Conservation (phyloP, 805 yeast species). For the Ogataea salicorniae region DNA sequence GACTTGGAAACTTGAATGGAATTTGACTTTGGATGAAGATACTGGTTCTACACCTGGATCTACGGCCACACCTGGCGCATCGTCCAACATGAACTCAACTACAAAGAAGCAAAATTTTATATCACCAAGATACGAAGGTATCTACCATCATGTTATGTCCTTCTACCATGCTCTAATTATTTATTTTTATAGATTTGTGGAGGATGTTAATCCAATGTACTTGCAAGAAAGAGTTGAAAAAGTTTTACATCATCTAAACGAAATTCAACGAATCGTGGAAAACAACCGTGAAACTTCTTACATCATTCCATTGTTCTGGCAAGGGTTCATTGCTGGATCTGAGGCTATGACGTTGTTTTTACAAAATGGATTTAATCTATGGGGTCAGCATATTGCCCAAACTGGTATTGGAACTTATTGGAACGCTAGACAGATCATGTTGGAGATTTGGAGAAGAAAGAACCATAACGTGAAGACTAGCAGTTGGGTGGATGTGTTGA, state of each 20-base stretch:
- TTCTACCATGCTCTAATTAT: constrained; percentile 69
- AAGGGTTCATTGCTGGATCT: constrained; percentile 84
- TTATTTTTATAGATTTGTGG: constrained; percentile 63
- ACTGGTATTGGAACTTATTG: constrained; percentile 74
- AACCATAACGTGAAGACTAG: constrained; percentile 51
- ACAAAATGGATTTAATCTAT: constrained; percentile 62
- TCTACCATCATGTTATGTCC: constrained; percentile 75
- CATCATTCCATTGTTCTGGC: constrained; percentile 79
- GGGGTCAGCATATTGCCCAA: constrained; percentile 62
- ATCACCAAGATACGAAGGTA: constrained; percentile 60
- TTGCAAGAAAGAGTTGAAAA: constrained; percentile 59
- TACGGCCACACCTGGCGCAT: background rate
- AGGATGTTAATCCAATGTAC: constrained; percentile 46
- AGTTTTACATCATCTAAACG: constrained; percentile 59
- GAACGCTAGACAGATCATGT: constrained; percentile 81
- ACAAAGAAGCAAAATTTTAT: constrained; percentile 30
- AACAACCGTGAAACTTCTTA: constrained; percentile 43
- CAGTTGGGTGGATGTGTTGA: constrained; percentile 74
- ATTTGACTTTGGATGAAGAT: constrained; percentile 34
- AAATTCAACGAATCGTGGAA: constrained; percentile 53
- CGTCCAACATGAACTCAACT: background rate
- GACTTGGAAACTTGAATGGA: constrained; percentile 77
- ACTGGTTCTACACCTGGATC: constrained; percentile 3
- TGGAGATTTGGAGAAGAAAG: constrained; percentile 80
- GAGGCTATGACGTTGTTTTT: constrained; percentile 56